Conservation (phyloP, 2,329 filamentous ascomycete species). For the Cercospora berteroae region DNA sequence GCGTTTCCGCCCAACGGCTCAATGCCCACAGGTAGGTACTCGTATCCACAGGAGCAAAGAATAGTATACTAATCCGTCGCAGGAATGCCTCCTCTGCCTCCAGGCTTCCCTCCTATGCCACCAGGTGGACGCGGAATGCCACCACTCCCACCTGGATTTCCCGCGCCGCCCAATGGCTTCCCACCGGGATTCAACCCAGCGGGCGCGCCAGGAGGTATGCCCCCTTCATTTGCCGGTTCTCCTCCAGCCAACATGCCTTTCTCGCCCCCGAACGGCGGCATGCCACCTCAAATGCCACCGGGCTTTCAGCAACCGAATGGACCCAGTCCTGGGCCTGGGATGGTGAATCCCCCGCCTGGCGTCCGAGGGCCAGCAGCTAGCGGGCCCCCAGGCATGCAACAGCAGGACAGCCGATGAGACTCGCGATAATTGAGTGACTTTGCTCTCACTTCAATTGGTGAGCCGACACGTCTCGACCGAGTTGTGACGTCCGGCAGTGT, state of each 20-base stretch:
- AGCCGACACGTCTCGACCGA: background rate
- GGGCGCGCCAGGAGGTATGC: slow-evolving; percentile 24
- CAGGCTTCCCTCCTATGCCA: slow-evolving; percentile 26
- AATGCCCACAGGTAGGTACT: slow-evolving; percentile 26
- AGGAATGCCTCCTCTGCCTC: slow-evolving; percentile 29
- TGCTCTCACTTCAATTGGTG: background rate
- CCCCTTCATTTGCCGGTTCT: slow-evolving; percentile 35
- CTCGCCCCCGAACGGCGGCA: slow-evolving; percentile 36
- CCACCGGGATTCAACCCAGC: slow-evolving; percentile 38
- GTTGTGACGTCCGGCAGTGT: background rate
- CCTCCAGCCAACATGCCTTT: slow-evolving; percentile 29
- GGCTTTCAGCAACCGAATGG: slow-evolving; percentile 21
- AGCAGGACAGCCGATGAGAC: slow-evolving; percentile 10
- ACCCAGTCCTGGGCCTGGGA: slow-evolving; percentile 20
- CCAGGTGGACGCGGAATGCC: slow-evolving; percentile 31
- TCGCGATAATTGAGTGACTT: background rate
- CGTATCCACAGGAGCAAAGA: background rate
- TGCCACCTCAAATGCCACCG: slow-evolving; percentile 22
- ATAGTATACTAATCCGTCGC: slow-evolving; percentile 6
- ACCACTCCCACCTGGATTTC: slow-evolving; percentile 39
- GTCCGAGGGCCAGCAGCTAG: slow-evolving; percentile 21
- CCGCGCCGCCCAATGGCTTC: slow-evolving; percentile 40
- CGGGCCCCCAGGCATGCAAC: slow-evolving; percentile 14
- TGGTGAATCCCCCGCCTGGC: slow-evolving; percentile 22
- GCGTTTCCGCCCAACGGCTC: slow-evolving; percentile 20